Conservation (phyloP, 2,329 filamentous ascomycete genomes). For the Biscogniauxia sp. region DNA sequence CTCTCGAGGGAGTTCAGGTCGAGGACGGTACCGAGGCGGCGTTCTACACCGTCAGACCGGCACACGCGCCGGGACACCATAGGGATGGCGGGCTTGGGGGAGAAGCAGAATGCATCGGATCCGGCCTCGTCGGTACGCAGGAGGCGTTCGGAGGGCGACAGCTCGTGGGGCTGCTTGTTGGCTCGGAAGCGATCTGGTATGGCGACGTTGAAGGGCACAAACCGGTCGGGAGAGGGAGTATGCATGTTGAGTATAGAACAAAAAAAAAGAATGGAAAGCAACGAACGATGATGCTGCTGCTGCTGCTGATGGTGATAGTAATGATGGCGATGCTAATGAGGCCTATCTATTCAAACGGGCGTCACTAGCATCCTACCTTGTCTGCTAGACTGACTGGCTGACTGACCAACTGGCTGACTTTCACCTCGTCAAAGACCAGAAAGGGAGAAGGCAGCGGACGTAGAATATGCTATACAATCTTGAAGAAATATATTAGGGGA, state of each 20-base stretch:
- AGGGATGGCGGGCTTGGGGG: conserved; percentile 29
- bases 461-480: background rate
- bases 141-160: conserved; percentile 45
- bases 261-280: conserved; percentile 16
- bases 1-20: conserved; percentile 33
- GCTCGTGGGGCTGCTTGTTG: conserved; percentile 40
- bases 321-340: no score
- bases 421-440: background rate
- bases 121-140: conserved; percentile 41
- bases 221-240: conserved; percentile 44
- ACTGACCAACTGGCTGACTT: background rate
- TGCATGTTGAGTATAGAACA: conserved; percentile 22
- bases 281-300: conserved; percentile 20
- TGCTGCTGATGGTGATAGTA: no score
- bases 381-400: background rate
- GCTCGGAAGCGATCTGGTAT: conserved; percentile 45
- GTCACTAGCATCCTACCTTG: no score
- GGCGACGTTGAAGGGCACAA: conserved; percentile 45
- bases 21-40: conserved; percentile 29
- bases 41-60: conserved; percentile 29
- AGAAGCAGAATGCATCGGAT: conserved; percentile 43
- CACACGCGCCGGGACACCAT: conserved; percentile 25
- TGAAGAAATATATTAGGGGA: no score
- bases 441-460: background rate
- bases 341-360: background rate